phyloP scores from a whole-genome alignment of 2,329 filamentous ascomycete species.

The Drechmeria coniospora region DNA sequence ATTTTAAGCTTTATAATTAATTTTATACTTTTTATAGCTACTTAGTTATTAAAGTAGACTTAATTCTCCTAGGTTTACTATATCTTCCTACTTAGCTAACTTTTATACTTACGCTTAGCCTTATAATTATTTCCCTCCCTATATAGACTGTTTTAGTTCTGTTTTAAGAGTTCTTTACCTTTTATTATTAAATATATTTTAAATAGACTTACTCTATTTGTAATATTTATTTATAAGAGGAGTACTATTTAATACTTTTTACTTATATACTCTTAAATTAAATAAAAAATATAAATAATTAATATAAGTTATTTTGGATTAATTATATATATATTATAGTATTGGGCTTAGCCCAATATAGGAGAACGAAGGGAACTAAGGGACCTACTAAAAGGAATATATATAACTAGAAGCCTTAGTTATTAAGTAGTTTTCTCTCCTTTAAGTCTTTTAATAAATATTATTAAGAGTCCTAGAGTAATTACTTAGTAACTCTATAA shows the following conservation, averaged over 20 bases:
- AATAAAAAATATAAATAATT: neutral
- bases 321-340: constrained; percentile 3
- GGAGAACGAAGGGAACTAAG: no score
- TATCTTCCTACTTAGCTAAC: constrained; percentile 1
- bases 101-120: no score
- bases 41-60: constrained; percentile 1
- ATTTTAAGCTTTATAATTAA: constrained; percentile 2
- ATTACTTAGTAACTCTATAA: no score
- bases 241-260: constrained; percentile 1
- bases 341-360: no score
- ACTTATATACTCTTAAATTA: constrained; percentile 1
- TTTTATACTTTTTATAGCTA: constrained; percentile 1
- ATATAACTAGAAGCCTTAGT: no score
- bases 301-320: constrained; percentile 2
- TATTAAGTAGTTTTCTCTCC: no score
- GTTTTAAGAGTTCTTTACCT: neutral
- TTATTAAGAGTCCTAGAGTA: no score
- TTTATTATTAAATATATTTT: constrained; percentile 2
- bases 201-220: constrained; percentile 1
- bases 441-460: no score
- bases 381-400: no score
- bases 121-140: no score
- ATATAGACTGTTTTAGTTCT: no score
- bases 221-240: constrained; percentile 1
- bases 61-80: constrained; percentile 1